phyloP scores from a whole-genome alignment of 2,329 filamentous ascomycete genomes.

The Trichophyton rubrum region DNA sequence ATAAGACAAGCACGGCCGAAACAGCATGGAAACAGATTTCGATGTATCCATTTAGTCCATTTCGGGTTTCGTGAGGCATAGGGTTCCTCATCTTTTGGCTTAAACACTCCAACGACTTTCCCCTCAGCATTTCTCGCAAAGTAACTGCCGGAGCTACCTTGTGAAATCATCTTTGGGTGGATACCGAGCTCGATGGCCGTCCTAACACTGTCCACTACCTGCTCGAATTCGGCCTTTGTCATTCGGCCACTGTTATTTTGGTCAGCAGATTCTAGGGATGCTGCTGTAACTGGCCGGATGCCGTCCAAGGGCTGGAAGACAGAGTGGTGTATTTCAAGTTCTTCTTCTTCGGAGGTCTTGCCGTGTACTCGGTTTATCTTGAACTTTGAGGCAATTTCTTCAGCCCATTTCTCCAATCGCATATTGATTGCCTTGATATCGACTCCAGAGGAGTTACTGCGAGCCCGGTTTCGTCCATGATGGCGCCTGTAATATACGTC shows the following conservation, averaged over 20 bases:
- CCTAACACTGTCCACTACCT: slow-evolving; percentile 79
- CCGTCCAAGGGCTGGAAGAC: slow-evolving; percentile 92
- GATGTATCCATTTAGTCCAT: slow-evolving; percentile 99
- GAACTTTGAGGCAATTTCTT: slow-evolving; percentile 95
- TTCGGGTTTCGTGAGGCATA: slow-evolving; percentile 96
- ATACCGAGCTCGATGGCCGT: slow-evolving; percentile 78
- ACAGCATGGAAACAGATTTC: slow-evolving; percentile 93
- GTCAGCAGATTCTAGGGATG: slow-evolving; percentile 49
- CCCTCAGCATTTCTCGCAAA: slow-evolving; percentile 86
- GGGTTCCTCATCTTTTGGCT: slow-evolving; percentile 97
- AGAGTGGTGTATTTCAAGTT: slow-evolving; percentile 89
- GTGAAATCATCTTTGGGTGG: slow-evolving; percentile 90
- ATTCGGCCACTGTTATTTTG: slow-evolving; percentile 46
- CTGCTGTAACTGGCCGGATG: slow-evolving; percentile 63
- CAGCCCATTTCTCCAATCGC: slow-evolving; percentile 86
- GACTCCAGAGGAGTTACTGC: slow-evolving; percentile 71
- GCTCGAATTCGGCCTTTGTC: slow-evolving; percentile 71
- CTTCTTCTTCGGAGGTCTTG: slow-evolving; percentile 64
- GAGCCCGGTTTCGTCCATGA: slow-evolving; percentile 35
- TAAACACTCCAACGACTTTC: slow-evolving; percentile 95
- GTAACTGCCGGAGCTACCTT: slow-evolving; percentile 95
- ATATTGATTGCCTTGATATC: slow-evolving; percentile 98
- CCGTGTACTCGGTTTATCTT: slow-evolving; percentile 70
- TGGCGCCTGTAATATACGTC: slow-evolving; percentile 30
- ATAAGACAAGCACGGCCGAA: slow-evolving; percentile 93